phyloP scores from a whole-genome alignment of 2,329 filamentous ascomycete genomes.

The Nemania diffusa region DNA sequence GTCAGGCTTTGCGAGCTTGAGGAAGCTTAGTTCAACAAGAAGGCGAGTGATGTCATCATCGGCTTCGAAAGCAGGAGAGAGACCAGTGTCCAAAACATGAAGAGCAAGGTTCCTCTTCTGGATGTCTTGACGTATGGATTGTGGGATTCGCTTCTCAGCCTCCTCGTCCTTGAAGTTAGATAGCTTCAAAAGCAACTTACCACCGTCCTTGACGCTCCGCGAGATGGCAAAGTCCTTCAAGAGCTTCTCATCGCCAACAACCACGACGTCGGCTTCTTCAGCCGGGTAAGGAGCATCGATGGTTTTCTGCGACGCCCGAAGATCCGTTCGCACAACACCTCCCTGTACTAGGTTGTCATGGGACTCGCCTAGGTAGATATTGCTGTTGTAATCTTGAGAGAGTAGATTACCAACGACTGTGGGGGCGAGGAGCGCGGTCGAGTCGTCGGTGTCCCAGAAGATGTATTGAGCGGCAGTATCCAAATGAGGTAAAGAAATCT shows the following conservation, averaged over 20 bases:
- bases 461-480: slow-evolving; percentile 81
- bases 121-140: slow-evolving; percentile 75
- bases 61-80: slow-evolving; percentile 74
- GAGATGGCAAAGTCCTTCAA: slow-evolving; percentile 81
- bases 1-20: slow-evolving; percentile 78
- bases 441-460: slow-evolving; percentile 92
- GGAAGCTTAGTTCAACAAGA: slow-evolving; percentile 82
- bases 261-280: slow-evolving; percentile 79
- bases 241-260: slow-evolving; percentile 82
- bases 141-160: slow-evolving; percentile 84
- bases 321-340: slow-evolving; percentile 83
- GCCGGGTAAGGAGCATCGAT: slow-evolving; percentile 87
- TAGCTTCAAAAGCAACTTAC: slow-evolving; percentile 79
- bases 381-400: slow-evolving; percentile 77
- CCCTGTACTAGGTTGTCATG: slow-evolving; percentile 76
- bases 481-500: slow-evolving; percentile 53
- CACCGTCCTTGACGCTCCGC: slow-evolving; percentile 74
- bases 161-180: slow-evolving; percentile 87
- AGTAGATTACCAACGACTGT: slow-evolving; percentile 66
- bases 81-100: slow-evolving; percentile 78
- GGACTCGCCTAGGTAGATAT: slow-evolving; percentile 69
- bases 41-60: slow-evolving; percentile 70
- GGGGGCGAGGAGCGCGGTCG: slow-evolving; percentile 72
- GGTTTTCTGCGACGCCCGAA: slow-evolving; percentile 83
- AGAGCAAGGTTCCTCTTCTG: slow-evolving; percentile 76